Evolutionary conservation across 2,329 filamentous ascomycete species (phyloP), one percentile per base, ranked within the genome.

Genomic region (Ceratocystiopsis minuta): DNA sequence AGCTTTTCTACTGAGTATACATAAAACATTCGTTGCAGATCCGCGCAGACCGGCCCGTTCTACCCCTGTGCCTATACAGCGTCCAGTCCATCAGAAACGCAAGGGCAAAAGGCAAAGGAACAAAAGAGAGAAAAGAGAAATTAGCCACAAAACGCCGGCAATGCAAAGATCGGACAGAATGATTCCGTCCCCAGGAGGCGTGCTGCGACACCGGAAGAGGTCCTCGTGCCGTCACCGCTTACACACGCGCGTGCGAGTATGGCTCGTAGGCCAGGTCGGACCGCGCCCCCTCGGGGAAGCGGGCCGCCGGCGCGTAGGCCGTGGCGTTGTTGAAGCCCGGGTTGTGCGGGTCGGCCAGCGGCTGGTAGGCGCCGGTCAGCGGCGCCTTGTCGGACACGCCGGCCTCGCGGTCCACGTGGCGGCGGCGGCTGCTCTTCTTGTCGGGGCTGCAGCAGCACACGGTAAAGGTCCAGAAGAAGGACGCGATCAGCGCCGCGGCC

Each of bases 391-490:
- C 70, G 20, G 20, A 20, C 20, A 20, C 7, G 20, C 20, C 20
- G 20, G 20, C 4, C 20, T 20, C 20, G 20, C 20, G 20, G 56
- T 53, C 56, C 45, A 67, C 63, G 41, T 43, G 33, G 34, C n/a
- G 41, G 37, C 49, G 43, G 48, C 56, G 51, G 38, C 52, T 46
- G 48, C 57, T 57, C 16, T 44, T 43, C 51, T 56, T 59, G 49
- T 84, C 83, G 51, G 64, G 61, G 44, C 72, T 76, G 68, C 87
- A 94, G 75, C 87, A 96, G 78, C 88, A 96, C 54, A 81, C 72
- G 59, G 78, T 84, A 59, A 92, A 75, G 55, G 87, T 64, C 88
- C 90, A 96, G 78, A 96, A 95, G 56, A 94, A 62, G 49, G 73
- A 75, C 9, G 80, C 79, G 36, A 60, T 82, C 32, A 90, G 56